phyloP scores from a whole-genome alignment of 352 stramenopile species.

The Albugo candida region DNA sequence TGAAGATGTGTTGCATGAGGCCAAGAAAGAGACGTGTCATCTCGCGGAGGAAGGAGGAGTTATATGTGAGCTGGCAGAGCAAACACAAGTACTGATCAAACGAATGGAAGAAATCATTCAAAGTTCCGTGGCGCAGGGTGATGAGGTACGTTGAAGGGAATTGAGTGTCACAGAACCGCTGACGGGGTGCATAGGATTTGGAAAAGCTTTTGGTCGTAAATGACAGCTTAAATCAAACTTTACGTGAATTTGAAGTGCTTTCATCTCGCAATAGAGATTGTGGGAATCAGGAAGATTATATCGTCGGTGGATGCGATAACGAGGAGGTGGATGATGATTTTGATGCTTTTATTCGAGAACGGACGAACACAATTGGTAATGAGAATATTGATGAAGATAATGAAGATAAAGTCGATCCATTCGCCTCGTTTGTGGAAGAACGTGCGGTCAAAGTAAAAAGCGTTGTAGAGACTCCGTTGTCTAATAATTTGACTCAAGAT shows the following conservation, averaged over 20 bases:
- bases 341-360: slow-evolving; percentile 31
- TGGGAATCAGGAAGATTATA: not conserved
- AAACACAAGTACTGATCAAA: slow-evolving; percentile 37
- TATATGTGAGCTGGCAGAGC: slow-evolving; percentile 29
- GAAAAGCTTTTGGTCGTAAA: slow-evolving; percentile 52
- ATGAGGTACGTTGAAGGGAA: slow-evolving; percentile 13
- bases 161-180: not conserved
- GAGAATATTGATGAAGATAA: slow-evolving; percentile 1
- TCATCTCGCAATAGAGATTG: slow-evolving; percentile 8
- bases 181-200: slow-evolving; percentile 15
- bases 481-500: slow-evolving; percentile 14
- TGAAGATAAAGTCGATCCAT: slow-evolving; percentile 6
- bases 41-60: slow-evolving; percentile 34
- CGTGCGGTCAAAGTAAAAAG: slow-evolving; percentile 13
- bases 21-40: slow-evolving; percentile 21
- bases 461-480: slow-evolving; percentile 9
- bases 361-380: slow-evolving; percentile 7
- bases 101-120: slow-evolving; percentile 46
- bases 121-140: slow-evolving; percentile 25
- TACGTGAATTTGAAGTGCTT: slow-evolving; percentile 37
- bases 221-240: slow-evolving; percentile 31
- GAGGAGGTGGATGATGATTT: slow-evolving; percentile 34
- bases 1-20: slow-evolving; percentile 62
- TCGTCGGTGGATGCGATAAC: slow-evolving; percentile 8
- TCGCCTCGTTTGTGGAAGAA: slow-evolving; percentile 5